Evolutionary conservation across 176 grass and related monocot species (phyloP), one percentile per base, ranked within the genome.

Genomic region (Bothriochloa decipiens): DNA sequence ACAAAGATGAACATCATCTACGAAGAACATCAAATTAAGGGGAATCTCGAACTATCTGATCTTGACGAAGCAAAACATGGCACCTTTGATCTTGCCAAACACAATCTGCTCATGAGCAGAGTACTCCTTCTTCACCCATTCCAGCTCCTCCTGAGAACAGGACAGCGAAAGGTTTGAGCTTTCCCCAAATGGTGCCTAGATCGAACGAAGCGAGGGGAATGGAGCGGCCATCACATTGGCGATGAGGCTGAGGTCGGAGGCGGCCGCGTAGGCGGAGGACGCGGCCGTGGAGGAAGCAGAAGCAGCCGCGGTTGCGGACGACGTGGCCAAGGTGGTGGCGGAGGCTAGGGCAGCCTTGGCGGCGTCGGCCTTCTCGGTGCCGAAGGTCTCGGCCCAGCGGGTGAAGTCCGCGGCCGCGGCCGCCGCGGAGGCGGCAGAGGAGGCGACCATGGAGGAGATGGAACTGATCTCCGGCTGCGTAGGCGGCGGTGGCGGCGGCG

Each of bases 11-110:
- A 22, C 6, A 43, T 9, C 25, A 37, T 49, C 22, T 0, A 53
- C 13, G 14, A 70, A 4, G 20, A 3, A 11, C 35, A 82, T 66
- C 37, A 3, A 65, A 69, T 39, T 69, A 27, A 40, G 13, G 11
- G 25, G 25, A n/a, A 53, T 70, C 10, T 22, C 47, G 0, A 41
- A 25, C 10, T 72, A 65, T 55, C 4, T 11, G 4, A 47, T 75
- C 33, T 49, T 50, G 13, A 42, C 22, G 2, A 11, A 9, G 23
- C 2, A 70, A 67, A 66, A 22, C 29, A 22, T 23, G 12, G 28
- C 16, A 90, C 84, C 84, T 87, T 90, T 90, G 80, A 90, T 90
- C 89, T 90, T 86, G 63, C 75, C 80, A 55, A 90, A 53, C 49
- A 86, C 84, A 70, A 83, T 52, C 89, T 87, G 46, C 49, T 90